These are phyloP conservation scores for Lactifluus echinatus DNA, from an alignment of 768 basidiomycete species.

Conservation along the genomic window DNA sequence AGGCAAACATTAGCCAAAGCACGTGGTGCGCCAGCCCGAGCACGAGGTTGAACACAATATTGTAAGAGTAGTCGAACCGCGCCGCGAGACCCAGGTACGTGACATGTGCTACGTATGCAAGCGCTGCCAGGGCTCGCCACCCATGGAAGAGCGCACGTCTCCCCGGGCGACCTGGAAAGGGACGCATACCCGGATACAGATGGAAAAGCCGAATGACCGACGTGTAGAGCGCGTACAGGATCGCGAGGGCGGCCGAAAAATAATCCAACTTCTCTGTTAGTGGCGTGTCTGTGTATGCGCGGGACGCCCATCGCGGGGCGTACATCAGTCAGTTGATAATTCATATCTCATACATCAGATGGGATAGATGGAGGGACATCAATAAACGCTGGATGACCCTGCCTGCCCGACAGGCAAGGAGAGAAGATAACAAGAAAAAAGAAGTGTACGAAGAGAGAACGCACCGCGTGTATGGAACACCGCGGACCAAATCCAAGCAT, in stretches of 20 bases:
- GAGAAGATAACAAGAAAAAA: background rate
- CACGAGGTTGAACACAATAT: constrained; percentile 74
- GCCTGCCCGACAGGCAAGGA: background rate
- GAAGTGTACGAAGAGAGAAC: constrained; percentile 1
- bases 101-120: constrained; percentile 61
- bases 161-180: constrained; percentile 13
- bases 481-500: constrained; percentile 88
- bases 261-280: constrained; percentile 89
- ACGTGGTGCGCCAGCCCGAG: constrained; percentile 73
- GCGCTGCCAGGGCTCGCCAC: constrained; percentile 46
- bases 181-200: constrained; percentile 43
- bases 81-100: constrained; percentile 68
- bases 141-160: constrained; percentile 16
- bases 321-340: constrained; percentile 11
- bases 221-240: constrained; percentile 73
- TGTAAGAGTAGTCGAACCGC: constrained; percentile 90
- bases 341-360: constrained; percentile 9
- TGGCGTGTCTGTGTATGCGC: constrained; percentile 51
- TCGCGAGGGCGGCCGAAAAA: constrained; percentile 84
- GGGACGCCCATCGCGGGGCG: background rate
- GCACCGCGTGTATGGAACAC: constrained; percentile 92
- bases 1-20: constrained; percentile 71
- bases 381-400: background rate
- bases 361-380: background rate
- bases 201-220: constrained; percentile 70